Conservation (phyloP, 441 rosid genomes). For the Gossypium schwendimanii region DNA sequence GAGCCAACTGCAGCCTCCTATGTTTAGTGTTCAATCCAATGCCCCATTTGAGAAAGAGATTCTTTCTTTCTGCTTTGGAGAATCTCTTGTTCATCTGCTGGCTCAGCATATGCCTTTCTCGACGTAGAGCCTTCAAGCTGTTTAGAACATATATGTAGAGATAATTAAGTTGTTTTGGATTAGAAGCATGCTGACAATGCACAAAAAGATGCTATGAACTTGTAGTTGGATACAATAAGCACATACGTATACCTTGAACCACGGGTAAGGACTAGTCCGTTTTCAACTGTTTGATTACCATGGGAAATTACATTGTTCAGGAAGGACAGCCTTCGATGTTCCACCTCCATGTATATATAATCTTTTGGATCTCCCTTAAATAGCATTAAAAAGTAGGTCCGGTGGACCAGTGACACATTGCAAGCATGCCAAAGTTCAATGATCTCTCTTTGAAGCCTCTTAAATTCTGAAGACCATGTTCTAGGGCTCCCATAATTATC, state of each 20-base stretch:
- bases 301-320: slow-evolving; percentile 48
- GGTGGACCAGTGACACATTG: slow-evolving; percentile 38
- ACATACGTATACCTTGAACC: slow-evolving; percentile 51
- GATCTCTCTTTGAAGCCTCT: slow-evolving; percentile 57
- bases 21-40: slow-evolving; percentile 49
- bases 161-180: neutral
- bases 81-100: slow-evolving; percentile 58
- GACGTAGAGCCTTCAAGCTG: slow-evolving; percentile 60
- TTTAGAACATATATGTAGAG: neutral
- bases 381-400: neutral
- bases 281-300: slow-evolving; percentile 40
- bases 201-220: neutral
- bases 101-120: slow-evolving; percentile 71
- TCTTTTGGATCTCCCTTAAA: slow-evolving; percentile 69
- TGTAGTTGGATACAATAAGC: neutral
- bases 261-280: slow-evolving; percentile 30
- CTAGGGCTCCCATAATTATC: slow-evolving; percentile 34
- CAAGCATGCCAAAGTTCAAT: slow-evolving; percentile 77
- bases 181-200: neutral
- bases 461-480: slow-evolving; percentile 53
- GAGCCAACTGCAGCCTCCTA: slow-evolving; percentile 59
- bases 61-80: slow-evolving; percentile 50
- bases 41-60: slow-evolving; percentile 63
- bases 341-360: slow-evolving; percentile 87
- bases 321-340: slow-evolving; percentile 61